These are phyloP conservation scores for Saccharomyces mikatae DNA, from an alignment of 805 yeast species.

Conservation along the genomic window DNA sequence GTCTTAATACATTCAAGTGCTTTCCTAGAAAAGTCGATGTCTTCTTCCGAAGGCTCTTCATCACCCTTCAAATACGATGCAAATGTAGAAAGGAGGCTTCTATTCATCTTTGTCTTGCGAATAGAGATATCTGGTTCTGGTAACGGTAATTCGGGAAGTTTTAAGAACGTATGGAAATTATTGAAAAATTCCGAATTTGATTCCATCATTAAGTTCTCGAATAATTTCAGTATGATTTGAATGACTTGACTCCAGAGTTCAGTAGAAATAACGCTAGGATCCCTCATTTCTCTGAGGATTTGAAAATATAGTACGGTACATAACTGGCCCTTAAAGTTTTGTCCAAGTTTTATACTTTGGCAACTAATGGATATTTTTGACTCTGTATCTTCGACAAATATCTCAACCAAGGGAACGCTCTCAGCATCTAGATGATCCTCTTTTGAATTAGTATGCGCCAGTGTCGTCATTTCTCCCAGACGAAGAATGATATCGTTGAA, in stretches of 20 bases:
- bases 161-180: conserved; percentile 51
- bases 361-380: conserved; percentile 65
- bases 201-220: conserved; percentile 60
- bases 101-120: conserved; percentile 52
- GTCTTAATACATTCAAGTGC: conserved; percentile 76
- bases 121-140: conserved; percentile 61
- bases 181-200: conserved; percentile 45
- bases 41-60: conserved; percentile 91
- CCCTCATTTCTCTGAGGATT: conserved; percentile 50
- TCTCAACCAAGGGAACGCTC: conserved; percentile 33
- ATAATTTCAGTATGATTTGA: conserved; percentile 54
- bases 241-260: conserved; percentile 54
- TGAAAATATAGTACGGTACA: conserved; percentile 79
- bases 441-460: not conserved
- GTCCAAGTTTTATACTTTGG: conserved; percentile 72
- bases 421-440: conserved; percentile 20
- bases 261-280: conserved; percentile 30
- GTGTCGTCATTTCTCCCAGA: conserved; percentile 3
- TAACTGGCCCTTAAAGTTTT: conserved; percentile 83
- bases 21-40: conserved; percentile 73
- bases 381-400: conserved; percentile 43
- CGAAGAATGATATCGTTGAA: conserved; percentile 51
- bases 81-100: conserved; percentile 77
- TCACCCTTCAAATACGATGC: conserved; percentile 89
- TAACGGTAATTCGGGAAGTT: conserved; percentile 44